phyloP scores from a whole-genome alignment of 768 basidiomycete species.

The Mycena galopus region DNA sequence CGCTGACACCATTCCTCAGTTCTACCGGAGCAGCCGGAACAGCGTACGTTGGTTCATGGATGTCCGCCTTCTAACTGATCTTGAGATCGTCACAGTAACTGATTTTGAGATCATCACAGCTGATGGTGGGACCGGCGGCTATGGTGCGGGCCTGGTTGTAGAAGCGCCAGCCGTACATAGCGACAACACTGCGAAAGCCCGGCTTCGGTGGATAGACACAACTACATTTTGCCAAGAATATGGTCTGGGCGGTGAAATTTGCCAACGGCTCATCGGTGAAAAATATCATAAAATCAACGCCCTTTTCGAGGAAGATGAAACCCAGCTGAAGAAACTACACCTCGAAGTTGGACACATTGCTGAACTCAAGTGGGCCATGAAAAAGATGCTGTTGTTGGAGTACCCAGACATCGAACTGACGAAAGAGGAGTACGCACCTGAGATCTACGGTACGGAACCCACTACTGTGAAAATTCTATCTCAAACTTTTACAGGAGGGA shows the following conservation, averaged over 20 bases:
- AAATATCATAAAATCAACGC: neutral
- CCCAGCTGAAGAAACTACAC: neutral
- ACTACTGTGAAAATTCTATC: neutral
- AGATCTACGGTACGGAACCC: neutral
- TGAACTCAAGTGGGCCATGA: neutral
- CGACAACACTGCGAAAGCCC: neutral
- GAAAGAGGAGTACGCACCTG: neutral
- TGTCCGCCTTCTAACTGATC: neutral
- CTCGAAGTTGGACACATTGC: neutral
- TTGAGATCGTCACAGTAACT: neutral
- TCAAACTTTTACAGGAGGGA: neutral
- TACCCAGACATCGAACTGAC: neutral
- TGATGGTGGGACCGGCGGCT: neutral
- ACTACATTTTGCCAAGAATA: neutral
- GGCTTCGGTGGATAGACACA: neutral
- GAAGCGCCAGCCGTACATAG: no score
- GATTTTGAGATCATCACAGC: no score
- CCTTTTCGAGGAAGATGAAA: neutral
- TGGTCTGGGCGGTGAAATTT: neutral
- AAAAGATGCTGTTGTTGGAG: neutral
- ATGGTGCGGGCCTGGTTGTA: neutral
- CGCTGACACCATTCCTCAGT: neutral
- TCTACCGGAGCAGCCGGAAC: neutral
- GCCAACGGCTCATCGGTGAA: neutral
- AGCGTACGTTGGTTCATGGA: neutral